These are phyloP conservation scores for Oryza rufipogon DNA, from an alignment of 176 grass and related monocot genomes.

Conservation along the genomic window DNA sequence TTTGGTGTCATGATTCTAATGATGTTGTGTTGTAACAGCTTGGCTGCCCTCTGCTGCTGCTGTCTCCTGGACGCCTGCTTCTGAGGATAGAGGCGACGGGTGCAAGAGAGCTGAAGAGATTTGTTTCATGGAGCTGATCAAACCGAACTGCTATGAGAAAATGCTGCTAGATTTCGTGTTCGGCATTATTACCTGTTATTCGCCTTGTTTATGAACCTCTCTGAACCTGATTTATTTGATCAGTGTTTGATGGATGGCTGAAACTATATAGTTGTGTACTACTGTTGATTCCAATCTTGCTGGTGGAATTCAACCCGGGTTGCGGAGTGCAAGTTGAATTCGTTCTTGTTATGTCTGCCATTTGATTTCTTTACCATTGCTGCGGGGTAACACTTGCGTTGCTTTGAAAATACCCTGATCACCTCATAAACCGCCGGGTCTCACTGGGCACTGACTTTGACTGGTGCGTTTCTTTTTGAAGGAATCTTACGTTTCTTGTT, in stretches of 20 bases:
- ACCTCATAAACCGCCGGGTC: constrained; percentile 32
- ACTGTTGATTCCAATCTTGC: not conserved
- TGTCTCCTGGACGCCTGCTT: constrained; percentile 67
- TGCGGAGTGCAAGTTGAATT: not conserved
- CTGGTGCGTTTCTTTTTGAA: not conserved
- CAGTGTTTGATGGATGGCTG: not conserved
- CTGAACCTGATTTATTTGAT: not conserved
- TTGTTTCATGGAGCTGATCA: not conserved
- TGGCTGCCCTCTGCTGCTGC: constrained; percentile 64
- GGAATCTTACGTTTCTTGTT: not conserved
- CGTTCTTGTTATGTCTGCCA: too few species aligned
- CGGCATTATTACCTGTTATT: constrained; percentile 14
- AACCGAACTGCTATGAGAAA: not conserved
- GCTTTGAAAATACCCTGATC: not conserved
- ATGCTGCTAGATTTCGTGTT: constrained; percentile 16
- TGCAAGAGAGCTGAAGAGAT: not conserved
- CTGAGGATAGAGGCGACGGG: constrained; percentile 13
- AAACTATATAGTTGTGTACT: constrained; percentile 6
- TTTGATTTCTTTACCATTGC: not conserved
- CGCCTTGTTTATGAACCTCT: not conserved
- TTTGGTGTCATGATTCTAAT: not conserved
- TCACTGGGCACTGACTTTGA: not conserved
- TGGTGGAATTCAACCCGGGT: constrained; percentile 33
- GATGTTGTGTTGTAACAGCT: constrained; percentile 35
- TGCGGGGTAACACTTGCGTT: not conserved